Percentiles rank a stretch among this genome's conserved stretches.
These are phyloP conservation scores for Strobilomyces dryophilus DNA, from an alignment of 768 basidiomycete species.

Conservation along the genomic window DNA sequence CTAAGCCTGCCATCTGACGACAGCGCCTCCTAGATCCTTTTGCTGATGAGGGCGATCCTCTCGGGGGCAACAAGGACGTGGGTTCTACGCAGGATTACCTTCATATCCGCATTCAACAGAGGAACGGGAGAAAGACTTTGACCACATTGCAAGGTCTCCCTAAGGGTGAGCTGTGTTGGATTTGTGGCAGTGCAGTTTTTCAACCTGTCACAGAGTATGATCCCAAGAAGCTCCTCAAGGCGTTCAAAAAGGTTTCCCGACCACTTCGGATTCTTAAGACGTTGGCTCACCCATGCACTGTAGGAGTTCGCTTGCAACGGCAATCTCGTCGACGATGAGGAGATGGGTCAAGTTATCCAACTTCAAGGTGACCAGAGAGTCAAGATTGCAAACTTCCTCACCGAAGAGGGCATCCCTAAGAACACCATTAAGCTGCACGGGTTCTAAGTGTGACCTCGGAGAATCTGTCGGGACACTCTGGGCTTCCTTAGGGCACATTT, in stretches of 20 bases:
- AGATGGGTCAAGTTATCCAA: conserved; percentile 96
- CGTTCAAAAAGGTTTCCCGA: conserved; percentile 86
- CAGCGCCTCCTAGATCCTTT: conserved; percentile 70
- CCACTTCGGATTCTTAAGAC: not conserved
- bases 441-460: conserved; percentile 48
- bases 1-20: conserved; percentile 7
- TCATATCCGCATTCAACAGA: conserved; percentile 97
- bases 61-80: conserved; percentile 68
- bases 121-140: conserved; percentile 98
- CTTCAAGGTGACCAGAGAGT: conserved; percentile 96
- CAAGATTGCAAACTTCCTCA: conserved; percentile 87
- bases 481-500: conserved; percentile 8
- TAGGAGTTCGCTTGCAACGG: conserved; percentile 99
- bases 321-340: conserved; percentile 91
- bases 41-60: conserved; percentile 89
- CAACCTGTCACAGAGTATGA: conserved; percentile 72
- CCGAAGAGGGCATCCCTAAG: conserved; percentile 75
- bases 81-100: conserved; percentile 82
- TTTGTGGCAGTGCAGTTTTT: conserved; percentile 13
- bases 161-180: conserved; percentile 52
- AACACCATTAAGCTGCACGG: conserved; percentile 83
- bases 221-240: conserved; percentile 96
- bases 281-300: conserved; percentile 6
- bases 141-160: conserved; percentile 96
- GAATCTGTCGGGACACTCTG: conserved; percentile 1